Conservation (phyloP, 345 rosid genomes). For the Heritiera fomes region DNA sequence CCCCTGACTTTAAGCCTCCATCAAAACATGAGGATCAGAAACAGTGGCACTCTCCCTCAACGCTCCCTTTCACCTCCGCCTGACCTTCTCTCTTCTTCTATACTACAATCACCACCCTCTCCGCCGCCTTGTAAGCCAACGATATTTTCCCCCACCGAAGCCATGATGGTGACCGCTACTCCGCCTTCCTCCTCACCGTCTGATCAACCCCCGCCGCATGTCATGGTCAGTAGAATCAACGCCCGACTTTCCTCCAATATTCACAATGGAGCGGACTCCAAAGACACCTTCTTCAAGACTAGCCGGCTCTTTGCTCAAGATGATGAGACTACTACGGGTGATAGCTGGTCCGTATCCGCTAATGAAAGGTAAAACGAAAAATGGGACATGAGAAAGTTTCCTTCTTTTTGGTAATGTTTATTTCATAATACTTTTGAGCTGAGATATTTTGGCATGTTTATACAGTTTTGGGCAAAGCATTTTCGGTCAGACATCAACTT, state of each 20-base stretch:
- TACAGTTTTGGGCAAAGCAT: background rate
- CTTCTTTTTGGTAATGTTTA: background rate
- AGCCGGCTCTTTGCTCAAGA: background rate
- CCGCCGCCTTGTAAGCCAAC: background rate
- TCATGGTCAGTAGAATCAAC: slow-evolving; percentile 24
- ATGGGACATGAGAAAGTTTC: background rate
- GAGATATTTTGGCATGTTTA: background rate
- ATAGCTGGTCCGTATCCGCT: background rate
- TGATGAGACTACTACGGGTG: background rate
- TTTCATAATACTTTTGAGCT: background rate
- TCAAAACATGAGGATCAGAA: slow-evolving; percentile 16
- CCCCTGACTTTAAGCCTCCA: background rate
- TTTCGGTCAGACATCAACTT: background rate
- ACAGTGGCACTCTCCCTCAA: background rate
- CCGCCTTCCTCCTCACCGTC: background rate
- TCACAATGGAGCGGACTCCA: background rate
- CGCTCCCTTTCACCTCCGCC: slow-evolving; percentile 13
- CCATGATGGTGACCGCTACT: background rate
- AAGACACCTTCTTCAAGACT: background rate
- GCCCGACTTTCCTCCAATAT: slow-evolving; percentile 2
- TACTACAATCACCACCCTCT: background rate
- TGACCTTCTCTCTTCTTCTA: slow-evolving; percentile 3
- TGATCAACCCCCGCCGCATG: background rate
- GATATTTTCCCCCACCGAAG: background rate
- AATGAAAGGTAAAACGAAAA: background rate